Evolutionary conservation across 2,329 filamentous ascomycete genomes (phyloP).

Genomic region (Dactylonectria macrodidyma): DNA sequence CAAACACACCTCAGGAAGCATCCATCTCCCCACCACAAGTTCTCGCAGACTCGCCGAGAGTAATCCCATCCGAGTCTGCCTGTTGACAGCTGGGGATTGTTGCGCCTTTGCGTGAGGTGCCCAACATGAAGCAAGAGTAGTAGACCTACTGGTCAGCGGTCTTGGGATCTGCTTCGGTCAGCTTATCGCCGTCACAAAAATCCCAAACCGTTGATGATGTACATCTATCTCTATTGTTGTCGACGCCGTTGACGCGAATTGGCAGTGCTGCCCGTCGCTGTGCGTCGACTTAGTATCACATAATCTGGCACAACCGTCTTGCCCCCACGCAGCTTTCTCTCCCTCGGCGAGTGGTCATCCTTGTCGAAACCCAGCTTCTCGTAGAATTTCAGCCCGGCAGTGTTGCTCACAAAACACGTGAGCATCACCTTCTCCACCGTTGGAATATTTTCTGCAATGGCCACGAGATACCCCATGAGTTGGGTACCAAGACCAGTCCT

Average conservation of each 20-base stretch:
- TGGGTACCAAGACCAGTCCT: constrained; percentile 75
- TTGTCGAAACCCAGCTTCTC: constrained; percentile 68
- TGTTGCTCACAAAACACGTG: constrained; percentile 78
- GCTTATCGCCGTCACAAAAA: neutral
- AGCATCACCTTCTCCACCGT: constrained; percentile 79
- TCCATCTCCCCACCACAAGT: too few relatives aligned
- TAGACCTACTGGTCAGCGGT: neutral
- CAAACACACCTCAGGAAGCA: neutral
- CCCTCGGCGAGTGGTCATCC: constrained; percentile 69
- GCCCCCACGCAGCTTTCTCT: constrained; percentile 67
- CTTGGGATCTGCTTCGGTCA: constrained; percentile 1
- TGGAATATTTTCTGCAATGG: constrained; percentile 67
- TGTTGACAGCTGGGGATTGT: neutral
- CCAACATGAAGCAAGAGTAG: constrained; percentile 5
- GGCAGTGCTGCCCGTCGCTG: constrained; percentile 39
- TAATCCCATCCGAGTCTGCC: neutral
- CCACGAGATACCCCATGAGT: constrained; percentile 71
- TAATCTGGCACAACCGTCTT: constrained; percentile 70
- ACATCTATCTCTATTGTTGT: constrained; percentile 3
- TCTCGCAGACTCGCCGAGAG: neutral
- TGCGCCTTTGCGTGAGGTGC: neutral
- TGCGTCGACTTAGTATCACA: constrained; percentile 70
- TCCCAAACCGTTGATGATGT: neutral
- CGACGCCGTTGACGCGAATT: constrained; percentile 34
- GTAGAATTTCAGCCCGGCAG: constrained; percentile 72